Base-by-base conservation (phyloP, 306 rosid species). In the Gleditsia sinensis region DNA sequence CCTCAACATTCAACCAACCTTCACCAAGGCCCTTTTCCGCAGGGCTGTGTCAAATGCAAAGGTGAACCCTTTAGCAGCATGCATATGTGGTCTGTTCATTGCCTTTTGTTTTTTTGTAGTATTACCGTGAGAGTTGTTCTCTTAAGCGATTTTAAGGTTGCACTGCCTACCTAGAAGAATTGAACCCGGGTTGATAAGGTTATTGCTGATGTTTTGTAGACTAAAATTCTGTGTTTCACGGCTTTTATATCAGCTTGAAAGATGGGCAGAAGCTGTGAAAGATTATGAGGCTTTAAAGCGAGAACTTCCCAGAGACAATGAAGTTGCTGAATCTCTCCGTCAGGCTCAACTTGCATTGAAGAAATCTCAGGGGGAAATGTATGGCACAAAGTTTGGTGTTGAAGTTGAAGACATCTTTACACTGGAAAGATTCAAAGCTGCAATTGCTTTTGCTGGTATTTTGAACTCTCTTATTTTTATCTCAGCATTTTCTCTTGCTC, bases 201-300 rank as follows among this genome's bases (percentile, higher is more conserved):
- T 24, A 32, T 57, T 57, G 23, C 12, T 57, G 51, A 43, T 76
- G 14, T 51, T 40, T 49, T 17, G 39, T 55, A 51, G 51, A 72
- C 39, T 36, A 33, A 66, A 46, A 33, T 32, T 11, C 8, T n/a
- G 43, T 74, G 40, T 43, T 82, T 20, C 45, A 7, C 37, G 11
- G 9, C n/a, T 43, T 14, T n/a, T 6, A 2, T 17, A 6, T 48
- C 80, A 93, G 98, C 95, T 93, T 51, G 96, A 89, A 77, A 86
- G 93, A 81, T 93, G 98, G 98, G 82, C 74, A 72, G 97, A 89
- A 45, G 93, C 88, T 71, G 90, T 91, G 75, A 86, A 85, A 82
- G 98, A 93, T 82, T 89, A 88, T 19, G 92, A 86, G 80, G 59
- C 81, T 33, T 83, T 93, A 80, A 87, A 86, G 86, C 77, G 76